Evolutionary conservation across 148 eudicot genomes (phyloP), one percentile per base, ranked within the genome.

Genomic region (Limonium bicolor): DNA sequence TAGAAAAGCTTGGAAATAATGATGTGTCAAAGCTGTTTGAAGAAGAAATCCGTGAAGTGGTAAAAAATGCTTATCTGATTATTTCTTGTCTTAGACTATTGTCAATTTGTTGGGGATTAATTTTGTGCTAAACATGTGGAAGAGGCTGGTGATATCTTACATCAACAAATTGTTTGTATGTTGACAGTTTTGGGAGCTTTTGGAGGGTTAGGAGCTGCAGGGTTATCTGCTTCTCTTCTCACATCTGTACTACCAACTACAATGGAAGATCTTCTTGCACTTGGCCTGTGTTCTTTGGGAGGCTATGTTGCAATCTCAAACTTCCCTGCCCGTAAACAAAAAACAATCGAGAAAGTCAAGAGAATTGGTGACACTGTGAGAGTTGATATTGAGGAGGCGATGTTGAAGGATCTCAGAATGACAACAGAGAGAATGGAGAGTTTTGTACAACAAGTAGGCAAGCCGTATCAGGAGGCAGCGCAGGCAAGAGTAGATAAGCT

Each of bases 261-360:
- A 20, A 41, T 75, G 7, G 99, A 90, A 73, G 99, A 90, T 60
- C 95, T 90, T 68, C 95, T 90, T 47, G 99, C 99, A 57, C 86
- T 90, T 44, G 95, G 82, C 41, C 93, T 90, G 59, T 90, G 99
- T 67, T 85, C 99, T 46, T 87, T 85, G 66, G 99, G 95, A 65
- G 95, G 99, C 95, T 90, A 65, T 42, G 53, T 84, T 41, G 92
- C 95, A 13, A 56, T 90, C 28, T 80, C 93, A 27, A 85, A 74
- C 38, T 85, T 90, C 59, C 93, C 99, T 14, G 66, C 67, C 36
- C 76, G 82, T 41, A 67, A 92, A 53, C 88, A 71, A 51, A 62
- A 46, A 48, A 59, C 67, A 54, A 51, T 76, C 3, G 72, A 80
- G 20, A 78, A 85, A 63, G 88, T 85, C 35, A 84, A 64, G 59